A percentile compares a stretch with the other conserved stretches of the same genome.
Conservation (phyloP, 2,329 filamentous ascomycete genomes). For the Lecanicillium sp. region DNA sequence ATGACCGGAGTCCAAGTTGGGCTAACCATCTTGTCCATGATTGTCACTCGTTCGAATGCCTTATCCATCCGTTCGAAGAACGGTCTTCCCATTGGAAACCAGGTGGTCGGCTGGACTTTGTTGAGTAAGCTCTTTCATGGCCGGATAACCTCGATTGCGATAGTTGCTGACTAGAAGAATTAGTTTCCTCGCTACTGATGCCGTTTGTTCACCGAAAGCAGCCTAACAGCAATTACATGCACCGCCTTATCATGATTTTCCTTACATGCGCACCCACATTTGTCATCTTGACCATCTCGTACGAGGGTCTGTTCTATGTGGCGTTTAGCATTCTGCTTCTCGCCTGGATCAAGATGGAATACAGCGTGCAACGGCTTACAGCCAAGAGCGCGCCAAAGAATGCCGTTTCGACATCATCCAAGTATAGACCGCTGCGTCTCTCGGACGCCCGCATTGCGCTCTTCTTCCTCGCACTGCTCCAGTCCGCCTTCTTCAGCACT, state of each 20-base stretch:
- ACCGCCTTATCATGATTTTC: conserved; percentile 82
- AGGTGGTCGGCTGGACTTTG: conserved; percentile 76
- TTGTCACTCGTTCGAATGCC: conserved; percentile 83
- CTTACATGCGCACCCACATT: conserved; percentile 89
- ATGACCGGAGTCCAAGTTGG: conserved; percentile 69
- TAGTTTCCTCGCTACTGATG: conserved; percentile 66
- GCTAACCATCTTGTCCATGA: conserved; percentile 69
- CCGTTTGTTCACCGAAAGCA: conserved; percentile 75
- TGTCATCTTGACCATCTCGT: conserved; percentile 93
- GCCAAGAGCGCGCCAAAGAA: conserved; percentile 1
- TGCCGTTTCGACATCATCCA: conserved; percentile 12
- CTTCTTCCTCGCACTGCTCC: conserved; percentile 91
- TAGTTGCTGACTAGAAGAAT: conserved; percentile 12
- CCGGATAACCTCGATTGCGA: neutral
- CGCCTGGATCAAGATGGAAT: conserved; percentile 88
- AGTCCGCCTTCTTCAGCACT: conserved; percentile 94
- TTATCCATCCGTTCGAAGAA: conserved; percentile 75
- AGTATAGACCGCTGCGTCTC: conserved; percentile 61
- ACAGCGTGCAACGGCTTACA: conserved; percentile 45
- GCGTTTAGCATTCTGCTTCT: conserved; percentile 76
- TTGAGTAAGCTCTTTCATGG: conserved; percentile 46
- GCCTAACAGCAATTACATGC: conserved; percentile 81
- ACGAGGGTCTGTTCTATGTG: conserved; percentile 93
- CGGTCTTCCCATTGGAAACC: conserved; percentile 80
- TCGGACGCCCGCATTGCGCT: conserved; percentile 83